These are phyloP conservation scores for Senna siamea DNA, from an alignment of 306 rosid genomes.

Conservation along the genomic window DNA sequence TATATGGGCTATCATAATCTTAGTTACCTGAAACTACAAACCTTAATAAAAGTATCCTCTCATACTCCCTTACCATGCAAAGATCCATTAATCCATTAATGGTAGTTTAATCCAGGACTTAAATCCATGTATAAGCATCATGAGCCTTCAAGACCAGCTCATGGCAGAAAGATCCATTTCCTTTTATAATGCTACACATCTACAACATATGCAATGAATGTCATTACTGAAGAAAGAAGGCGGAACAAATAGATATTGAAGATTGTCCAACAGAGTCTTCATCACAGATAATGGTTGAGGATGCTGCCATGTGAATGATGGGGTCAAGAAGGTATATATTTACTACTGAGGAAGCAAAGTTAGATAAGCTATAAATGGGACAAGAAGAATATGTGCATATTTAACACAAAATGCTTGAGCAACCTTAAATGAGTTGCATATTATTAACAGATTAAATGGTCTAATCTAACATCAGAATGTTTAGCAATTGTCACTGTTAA, in stretches of 20 bases:
- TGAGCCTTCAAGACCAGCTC: background rate
- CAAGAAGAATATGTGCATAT: background rate
- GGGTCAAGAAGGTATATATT: constrained; percentile 32
- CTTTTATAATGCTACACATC: constrained; percentile 7
- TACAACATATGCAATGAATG: constrained; percentile 13
- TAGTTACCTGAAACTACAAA: too few species aligned
- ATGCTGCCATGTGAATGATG: constrained; percentile 38
- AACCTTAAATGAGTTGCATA: constrained; percentile 46
- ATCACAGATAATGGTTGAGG: constrained; percentile 5
- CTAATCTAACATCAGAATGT: constrained; percentile 29
- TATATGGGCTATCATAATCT: too few species aligned
- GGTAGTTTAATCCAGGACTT: constrained; percentile 15
- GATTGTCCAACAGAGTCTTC: too few species aligned
- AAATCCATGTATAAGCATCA: background rate
- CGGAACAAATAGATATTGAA: constrained; percentile 22
- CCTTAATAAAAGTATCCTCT: background rate
- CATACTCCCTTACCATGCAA: background rate
- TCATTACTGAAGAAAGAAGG: background rate
- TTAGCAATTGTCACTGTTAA: constrained; percentile 27
- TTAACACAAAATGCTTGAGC: constrained; percentile 14
- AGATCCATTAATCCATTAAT: background rate
- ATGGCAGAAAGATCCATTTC: constrained; percentile 23
- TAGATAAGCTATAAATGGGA: constrained; percentile 45
- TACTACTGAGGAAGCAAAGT: constrained; percentile 22
- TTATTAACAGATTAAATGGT: constrained; percentile 31